Evolutionary conservation across 768 basidiomycete genomes (phyloP).

Genomic region (Podaxis rugospora): DNA sequence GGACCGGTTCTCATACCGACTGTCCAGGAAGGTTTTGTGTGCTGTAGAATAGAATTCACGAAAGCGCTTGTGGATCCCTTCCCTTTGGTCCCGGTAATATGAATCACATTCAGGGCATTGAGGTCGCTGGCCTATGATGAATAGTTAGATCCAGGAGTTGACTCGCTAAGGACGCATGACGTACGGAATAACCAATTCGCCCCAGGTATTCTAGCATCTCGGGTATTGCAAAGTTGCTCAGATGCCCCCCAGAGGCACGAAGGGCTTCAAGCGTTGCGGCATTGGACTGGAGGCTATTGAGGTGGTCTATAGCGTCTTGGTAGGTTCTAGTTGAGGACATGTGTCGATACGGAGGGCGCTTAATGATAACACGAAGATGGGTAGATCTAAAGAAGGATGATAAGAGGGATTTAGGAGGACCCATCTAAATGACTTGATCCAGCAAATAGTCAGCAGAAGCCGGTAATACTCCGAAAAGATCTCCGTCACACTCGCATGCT

Average conservation of each 20-base stretch:
- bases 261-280: constrained; percentile 87
- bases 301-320: constrained; percentile 63
- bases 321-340: constrained; percentile 65
- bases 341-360: constrained; percentile 14
- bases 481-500: constrained; percentile 5
- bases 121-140: constrained; percentile 67
- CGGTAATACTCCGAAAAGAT: background rate
- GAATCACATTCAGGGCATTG: constrained; percentile 86
- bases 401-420: constrained; percentile 18
- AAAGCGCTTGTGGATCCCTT: constrained; percentile 98
- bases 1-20: constrained; percentile 53
- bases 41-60: constrained; percentile 79
- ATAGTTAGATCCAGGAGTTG: constrained; percentile 13
- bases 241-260: constrained; percentile 64
- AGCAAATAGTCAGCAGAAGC: background rate
- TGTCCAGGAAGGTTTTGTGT: constrained; percentile 69
- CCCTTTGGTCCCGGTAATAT: constrained; percentile 97
- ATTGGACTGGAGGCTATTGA: constrained; percentile 88
- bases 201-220: constrained; percentile 90
- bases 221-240: constrained; percentile 63
- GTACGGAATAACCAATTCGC: constrained; percentile 82
- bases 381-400: constrained; percentile 22
- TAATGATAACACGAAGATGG: constrained; percentile 9
- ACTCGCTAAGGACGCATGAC: constrained; percentile 19
- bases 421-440: constrained; percentile 13